Base-by-base conservation (phyloP, 306 rosid species). In the Quercus agrifolia region DNA sequence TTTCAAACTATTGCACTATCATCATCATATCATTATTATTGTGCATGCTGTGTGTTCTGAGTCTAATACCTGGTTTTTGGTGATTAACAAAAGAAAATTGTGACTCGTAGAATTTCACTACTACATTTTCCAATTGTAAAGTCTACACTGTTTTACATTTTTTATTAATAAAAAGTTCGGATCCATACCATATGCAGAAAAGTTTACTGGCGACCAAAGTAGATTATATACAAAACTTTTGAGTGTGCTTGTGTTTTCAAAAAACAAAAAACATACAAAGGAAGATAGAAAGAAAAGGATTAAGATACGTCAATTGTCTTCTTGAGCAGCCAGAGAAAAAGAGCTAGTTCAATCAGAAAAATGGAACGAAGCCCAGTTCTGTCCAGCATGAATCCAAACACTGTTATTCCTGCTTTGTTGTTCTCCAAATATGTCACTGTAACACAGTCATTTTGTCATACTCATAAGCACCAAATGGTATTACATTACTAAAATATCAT, bases 381-480 rank as follows among this genome's bases (percentile, higher is more conserved):
- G 86, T 95, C 99, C 82, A 91, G 91, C 92, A 78, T 83, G 91
- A 89, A 90, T 6, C 99, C 97, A 20, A 66, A 95, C 73, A 93
- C 92, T 62, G 94, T 89, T 75, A 95, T 89, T 78, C 98, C 96
- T 79, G 93, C 94, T 84, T 83, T 89, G 79, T 95, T 95, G 71
- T 91, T 90, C 91, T 88, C 97, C 88, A 93, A 77, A 83, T 95
- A 95, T 76, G 87, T 80, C 80, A 95, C 99, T 95, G 94, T 91
- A 86, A 74, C 38, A 75, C 44, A 71, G 77, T 74, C 67, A 15
- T 59, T 56, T 41, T 41, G 46, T 41, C 11, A 41, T 41, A 49
- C 4, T 49, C 54, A 12, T 49, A 49, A 49, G 15, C 54, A 49
- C 54, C 54, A 49, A 12, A 49, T 49, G 0, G 46, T 2, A 12